Percentiles rank a stretch among this genome's conserved stretches.
Conservation (phyloP, 257 asterid genomes). For the Nicotiana tabacum region DNA sequence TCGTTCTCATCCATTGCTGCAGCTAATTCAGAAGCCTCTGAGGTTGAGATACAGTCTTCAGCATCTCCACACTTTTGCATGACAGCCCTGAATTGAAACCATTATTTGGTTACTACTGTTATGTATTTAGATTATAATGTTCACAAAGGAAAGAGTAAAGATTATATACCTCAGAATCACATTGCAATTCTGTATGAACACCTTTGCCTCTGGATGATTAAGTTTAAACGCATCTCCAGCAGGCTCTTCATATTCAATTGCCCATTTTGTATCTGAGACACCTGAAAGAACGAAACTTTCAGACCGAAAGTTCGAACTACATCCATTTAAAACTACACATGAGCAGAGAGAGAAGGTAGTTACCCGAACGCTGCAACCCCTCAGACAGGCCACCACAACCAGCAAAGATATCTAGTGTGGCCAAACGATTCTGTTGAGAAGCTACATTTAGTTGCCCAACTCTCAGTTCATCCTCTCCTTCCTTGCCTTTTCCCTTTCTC, state of each 20-base stretch:
- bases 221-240: slow-evolving; percentile 93
- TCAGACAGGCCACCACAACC: slow-evolving; percentile 98
- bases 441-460: slow-evolving; percentile 27
- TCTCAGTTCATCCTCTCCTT: slow-evolving; percentile 53
- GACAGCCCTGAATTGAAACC: slow-evolving; percentile 60
- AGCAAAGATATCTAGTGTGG: slow-evolving; percentile 86
- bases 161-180: slow-evolving; percentile 66
- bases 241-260: slow-evolving; percentile 88
- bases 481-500: slow-evolving; percentile 78
- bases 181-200: slow-evolving; percentile 78
- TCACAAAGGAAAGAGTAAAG: not conserved
- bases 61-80: slow-evolving; percentile 87
- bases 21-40: slow-evolving; percentile 87
- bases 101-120: slow-evolving; percentile 9
- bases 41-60: slow-evolving; percentile 83
- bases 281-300: slow-evolving; percentile 36
- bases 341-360: not conserved
- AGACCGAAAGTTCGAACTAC: not conserved
- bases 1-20: slow-evolving; percentile 47
- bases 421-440: slow-evolving; percentile 37
- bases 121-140: not conserved
- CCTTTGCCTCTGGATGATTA: slow-evolving; percentile 75
- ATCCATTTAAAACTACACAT: not conserved
- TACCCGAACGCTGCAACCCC: slow-evolving; percentile 79
- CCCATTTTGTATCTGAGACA: slow-evolving; percentile 74